phyloP scores from a whole-genome alignment of 345 rosid species.

The Citrus trifoliata region DNA sequence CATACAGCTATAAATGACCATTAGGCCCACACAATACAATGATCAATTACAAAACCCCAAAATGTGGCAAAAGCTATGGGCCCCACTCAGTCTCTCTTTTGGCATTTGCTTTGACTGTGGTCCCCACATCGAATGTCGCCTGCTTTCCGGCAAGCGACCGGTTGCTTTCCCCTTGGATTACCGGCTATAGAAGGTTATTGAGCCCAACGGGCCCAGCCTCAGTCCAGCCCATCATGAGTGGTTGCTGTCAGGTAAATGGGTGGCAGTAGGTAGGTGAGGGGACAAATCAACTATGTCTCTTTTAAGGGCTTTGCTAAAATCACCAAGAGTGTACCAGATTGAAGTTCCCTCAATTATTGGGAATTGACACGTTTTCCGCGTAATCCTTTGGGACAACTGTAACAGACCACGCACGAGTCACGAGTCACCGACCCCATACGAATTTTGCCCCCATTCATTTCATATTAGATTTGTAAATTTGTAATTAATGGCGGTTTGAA shows the following conservation, averaged over 20 bases:
- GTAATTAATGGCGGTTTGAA: no score
- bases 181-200: slow-evolving; percentile 14
- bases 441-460: no score
- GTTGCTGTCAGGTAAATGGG: slow-evolving; percentile 31
- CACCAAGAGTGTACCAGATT: neutral
- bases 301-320: neutral
- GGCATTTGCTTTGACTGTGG: neutral
- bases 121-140: slow-evolving; percentile 29
- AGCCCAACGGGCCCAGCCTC: neutral
- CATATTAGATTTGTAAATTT: no score
- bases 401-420: no score
- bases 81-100: neutral
- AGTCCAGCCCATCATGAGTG: slow-evolving; percentile 30
- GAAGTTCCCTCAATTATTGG: neutral
- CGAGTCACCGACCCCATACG: no score
- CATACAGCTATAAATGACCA: neutral
- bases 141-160: slow-evolving; percentile 22
- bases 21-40: neutral
- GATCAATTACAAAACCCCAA: neutral
- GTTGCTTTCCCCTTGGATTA: neutral
- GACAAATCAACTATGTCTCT: slow-evolving; percentile 13
- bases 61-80: neutral
- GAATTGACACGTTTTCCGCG: neutral
- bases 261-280: slow-evolving; percentile 25
- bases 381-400: no score